A percentile compares a stretch with the other conserved stretches of the same genome.
phyloP scores from a whole-genome alignment of 441 rosid species.

The Hypseocharis bilobata region DNA sequence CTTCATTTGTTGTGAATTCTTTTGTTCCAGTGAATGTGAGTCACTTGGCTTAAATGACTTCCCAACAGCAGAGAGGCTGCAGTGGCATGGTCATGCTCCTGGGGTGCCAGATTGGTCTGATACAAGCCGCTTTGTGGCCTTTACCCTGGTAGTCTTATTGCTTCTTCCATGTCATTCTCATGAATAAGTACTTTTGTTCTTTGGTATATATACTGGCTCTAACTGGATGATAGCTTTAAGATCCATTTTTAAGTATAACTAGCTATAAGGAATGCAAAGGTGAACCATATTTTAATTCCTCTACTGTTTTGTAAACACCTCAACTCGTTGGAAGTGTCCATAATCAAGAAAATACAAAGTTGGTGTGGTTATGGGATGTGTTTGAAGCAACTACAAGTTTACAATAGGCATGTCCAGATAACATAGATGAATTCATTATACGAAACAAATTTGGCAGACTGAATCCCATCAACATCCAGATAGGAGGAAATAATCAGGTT shows the following conservation, averaged over 20 bases:
- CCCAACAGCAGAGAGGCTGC: conserved; percentile 77
- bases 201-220: background rate
- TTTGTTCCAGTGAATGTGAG: conserved; percentile 65
- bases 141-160: conserved; percentile 55
- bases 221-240: background rate
- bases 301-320: too few relatives aligned
- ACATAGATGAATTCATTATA: background rate
- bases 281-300: background rate
- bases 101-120: conserved; percentile 79
- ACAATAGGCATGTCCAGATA: background rate
- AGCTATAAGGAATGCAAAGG: background rate
- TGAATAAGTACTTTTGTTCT: background rate
- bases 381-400: too few relatives aligned
- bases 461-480: background rate
- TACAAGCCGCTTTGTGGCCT: conserved; percentile 77
- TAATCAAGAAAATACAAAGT: too few relatives aligned
- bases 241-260: background rate
- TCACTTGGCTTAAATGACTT: conserved; percentile 71
- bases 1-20: conserved; percentile 13
- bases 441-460: background rate
- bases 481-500: background rate
- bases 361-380: too few relatives aligned
- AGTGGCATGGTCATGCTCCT: conserved; percentile 85
- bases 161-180: background rate
- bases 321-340: too few relatives aligned